Evolutionary conservation across 1,284 basidiomycete species (phyloP), one percentile per base, ranked within the genome.

Genomic region (Tetrapyrgos nigripes): DNA sequence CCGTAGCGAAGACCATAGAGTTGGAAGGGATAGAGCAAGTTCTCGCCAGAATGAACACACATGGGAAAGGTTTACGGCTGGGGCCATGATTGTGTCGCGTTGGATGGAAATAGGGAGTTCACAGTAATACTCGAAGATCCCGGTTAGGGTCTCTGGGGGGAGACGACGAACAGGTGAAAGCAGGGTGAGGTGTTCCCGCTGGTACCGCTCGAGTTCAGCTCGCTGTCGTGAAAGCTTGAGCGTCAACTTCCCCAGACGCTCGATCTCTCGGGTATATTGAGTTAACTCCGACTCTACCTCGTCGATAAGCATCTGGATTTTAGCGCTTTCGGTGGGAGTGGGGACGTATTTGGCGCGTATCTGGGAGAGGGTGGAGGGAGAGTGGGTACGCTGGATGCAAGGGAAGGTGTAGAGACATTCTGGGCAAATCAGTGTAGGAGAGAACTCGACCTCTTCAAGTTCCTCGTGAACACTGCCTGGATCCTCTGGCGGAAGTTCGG

Each of bases 131-230:
- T 40, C 21, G 37, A 55, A 55, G 5, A 55, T 43, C 23, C 48
- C 5, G 10, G n/a, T 27, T 10, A 55, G 27, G 26, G 48, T 29
- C 21, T 55, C 53, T 27, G 23, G 26, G 8, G 53, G 53, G 4
- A 55, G 45, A 29, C 31, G 27, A 28, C 53, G 53, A 31, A 48
- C 23, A 3, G 53, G 53, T 5, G 53, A 46, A 27, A 55, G 45
- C 26, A 48, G 29, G 19, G 53, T 14, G 14, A 14, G 24, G 5
- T 3, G 11, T 26, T 55, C 50, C 2, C 37, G 29, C 13, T 31
- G 28, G 10, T 11, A 10, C 13, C 28, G 50, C n/a, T 19, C 35
- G 17, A 51, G 50, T 3, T 9, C 29, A 19, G 17, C 29, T 17
- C 31, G 28, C 9, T 35, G 50, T 10, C 13, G 4, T 5, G 21